A percentile compares a stretch with the other conserved stretches of the same genome.
These are phyloP conservation scores for Cryphonectria parasitica DNA, from an alignment of 2,329 filamentous ascomycete species.

Conservation along the genomic window DNA sequence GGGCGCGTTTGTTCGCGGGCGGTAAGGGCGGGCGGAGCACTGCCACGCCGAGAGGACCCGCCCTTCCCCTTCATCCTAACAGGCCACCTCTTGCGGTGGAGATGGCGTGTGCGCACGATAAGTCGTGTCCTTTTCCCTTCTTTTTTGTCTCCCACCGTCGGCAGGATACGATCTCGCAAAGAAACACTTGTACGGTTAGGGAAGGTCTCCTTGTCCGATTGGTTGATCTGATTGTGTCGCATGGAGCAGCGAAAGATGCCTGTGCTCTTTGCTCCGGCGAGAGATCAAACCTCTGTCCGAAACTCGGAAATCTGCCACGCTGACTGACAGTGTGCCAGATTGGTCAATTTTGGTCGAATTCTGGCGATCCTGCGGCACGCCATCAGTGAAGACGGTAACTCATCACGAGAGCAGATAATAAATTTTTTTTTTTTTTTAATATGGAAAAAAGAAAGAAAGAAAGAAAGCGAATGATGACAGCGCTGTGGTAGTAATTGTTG, in stretches of 20 bases:
- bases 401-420: neutral
- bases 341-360: neutral
- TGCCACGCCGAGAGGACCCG: slow-evolving; percentile 8
- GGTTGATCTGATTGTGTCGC: neutral
- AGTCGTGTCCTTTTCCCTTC: neutral
- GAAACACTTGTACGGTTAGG: neutral
- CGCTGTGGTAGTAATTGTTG: neutral
- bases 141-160: neutral
- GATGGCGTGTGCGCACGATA: neutral
- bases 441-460: no score
- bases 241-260: neutral
- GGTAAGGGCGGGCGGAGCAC: slow-evolving; percentile 7
- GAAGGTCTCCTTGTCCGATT: neutral
- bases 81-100: neutral
- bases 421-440: no score
- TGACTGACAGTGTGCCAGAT: neutral
- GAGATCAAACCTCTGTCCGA: neutral
- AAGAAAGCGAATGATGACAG: neutral
- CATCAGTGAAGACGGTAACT: neutral
- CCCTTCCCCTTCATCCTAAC: slow-evolving; percentile 2
- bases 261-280: neutral
- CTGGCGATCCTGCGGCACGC: neutral
- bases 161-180: neutral
- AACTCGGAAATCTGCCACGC: neutral
- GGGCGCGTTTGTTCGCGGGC: slow-evolving; percentile 1